phyloP scores from a whole-genome alignment of 495 filamentous ascomycete species.

The Daldinia bambusicola region DNA sequence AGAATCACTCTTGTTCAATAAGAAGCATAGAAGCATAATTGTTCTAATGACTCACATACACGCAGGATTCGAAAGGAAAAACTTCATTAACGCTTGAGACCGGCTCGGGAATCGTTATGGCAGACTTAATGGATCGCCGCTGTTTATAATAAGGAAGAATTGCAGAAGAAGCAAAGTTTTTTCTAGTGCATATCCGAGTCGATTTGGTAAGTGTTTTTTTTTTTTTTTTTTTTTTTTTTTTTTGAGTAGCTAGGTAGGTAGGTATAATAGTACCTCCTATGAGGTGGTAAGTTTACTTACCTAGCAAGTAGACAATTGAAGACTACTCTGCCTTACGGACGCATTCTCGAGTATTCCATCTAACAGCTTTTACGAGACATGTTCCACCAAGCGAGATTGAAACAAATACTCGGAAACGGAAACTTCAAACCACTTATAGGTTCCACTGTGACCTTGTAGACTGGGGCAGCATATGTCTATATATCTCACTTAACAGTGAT shows the following conservation, averaged over 20 bases:
- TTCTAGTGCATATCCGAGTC: neutral
- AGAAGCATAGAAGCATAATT: neutral
- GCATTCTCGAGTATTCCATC: constrained; percentile 11
- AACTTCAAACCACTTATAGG: constrained; percentile 18
- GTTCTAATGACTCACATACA: neutral
- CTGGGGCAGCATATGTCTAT: constrained; percentile 17
- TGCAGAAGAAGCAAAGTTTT: neutral
- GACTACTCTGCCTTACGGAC: constrained; percentile 5
- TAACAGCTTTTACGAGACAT: constrained; percentile 1
- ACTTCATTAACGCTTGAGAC: neutral
- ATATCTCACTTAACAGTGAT: constrained; percentile 32
- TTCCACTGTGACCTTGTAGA: no score
- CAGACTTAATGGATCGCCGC: neutral
- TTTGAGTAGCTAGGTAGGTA: no score
- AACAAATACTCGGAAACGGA: constrained; percentile 1
- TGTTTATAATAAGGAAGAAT: neutral
- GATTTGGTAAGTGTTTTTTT: constrained; percentile 11
- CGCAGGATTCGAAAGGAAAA: neutral
- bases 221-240: no score
- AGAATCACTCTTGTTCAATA: neutral
- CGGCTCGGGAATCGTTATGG: constrained; percentile 1
- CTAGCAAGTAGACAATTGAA: neutral
- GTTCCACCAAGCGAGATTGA: constrained; percentile 11
- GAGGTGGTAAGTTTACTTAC: neutral
- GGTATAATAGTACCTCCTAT: constrained; percentile 1